A percentile compares a stretch with the other conserved stretches of the same genome.
These are phyloP conservation scores for Paecilomyces sp. DNA, from an alignment of 2,329 filamentous ascomycete genomes.

Conservation along the genomic window DNA sequence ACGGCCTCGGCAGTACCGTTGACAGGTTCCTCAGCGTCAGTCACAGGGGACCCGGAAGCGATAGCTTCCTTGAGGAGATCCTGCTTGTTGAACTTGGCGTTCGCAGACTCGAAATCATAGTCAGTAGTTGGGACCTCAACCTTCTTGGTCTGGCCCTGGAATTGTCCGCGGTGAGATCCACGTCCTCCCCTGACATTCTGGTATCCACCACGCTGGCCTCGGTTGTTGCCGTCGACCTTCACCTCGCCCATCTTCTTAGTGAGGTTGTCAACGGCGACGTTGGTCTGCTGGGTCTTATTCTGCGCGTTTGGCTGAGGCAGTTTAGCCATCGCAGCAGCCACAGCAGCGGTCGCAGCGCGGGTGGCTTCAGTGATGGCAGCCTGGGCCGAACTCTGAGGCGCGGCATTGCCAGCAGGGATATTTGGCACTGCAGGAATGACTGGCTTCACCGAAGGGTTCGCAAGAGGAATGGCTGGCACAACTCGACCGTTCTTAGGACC, in stretches of 20 bases:
- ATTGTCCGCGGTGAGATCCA: constrained; percentile 37
- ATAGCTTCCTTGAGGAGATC: constrained; percentile 85
- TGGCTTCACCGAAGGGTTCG: constrained; percentile 26
- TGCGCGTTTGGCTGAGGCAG: constrained; percentile 32
- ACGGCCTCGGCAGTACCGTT: constrained; percentile 33
- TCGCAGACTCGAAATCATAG: constrained; percentile 82
- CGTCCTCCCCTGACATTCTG: constrained; percentile 40
- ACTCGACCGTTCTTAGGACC: constrained; percentile 36
- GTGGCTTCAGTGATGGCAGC: constrained; percentile 41
- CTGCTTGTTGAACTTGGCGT: constrained; percentile 84
- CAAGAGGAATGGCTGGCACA: constrained; percentile 40
- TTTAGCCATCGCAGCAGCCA: constrained; percentile 47
- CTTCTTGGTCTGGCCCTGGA: constrained; percentile 49
- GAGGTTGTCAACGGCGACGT: constrained; percentile 33
- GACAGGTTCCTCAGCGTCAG: constrained; percentile 40
- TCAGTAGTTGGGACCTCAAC: constrained; percentile 86
- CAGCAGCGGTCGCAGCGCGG: constrained; percentile 43
- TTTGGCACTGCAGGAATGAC: constrained; percentile 21
- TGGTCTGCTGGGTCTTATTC: constrained; percentile 24
- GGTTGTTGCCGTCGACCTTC: constrained; percentile 29
- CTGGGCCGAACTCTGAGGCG: constrained; percentile 22
- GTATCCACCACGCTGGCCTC: constrained; percentile 29
- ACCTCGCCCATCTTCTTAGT: constrained; percentile 41
- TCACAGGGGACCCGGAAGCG: constrained; percentile 64
- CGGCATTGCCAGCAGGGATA: constrained; percentile 15